phyloP scores from a whole-genome alignment of 495 filamentous ascomycete genomes.

The Trichoderma erinaceum region DNA sequence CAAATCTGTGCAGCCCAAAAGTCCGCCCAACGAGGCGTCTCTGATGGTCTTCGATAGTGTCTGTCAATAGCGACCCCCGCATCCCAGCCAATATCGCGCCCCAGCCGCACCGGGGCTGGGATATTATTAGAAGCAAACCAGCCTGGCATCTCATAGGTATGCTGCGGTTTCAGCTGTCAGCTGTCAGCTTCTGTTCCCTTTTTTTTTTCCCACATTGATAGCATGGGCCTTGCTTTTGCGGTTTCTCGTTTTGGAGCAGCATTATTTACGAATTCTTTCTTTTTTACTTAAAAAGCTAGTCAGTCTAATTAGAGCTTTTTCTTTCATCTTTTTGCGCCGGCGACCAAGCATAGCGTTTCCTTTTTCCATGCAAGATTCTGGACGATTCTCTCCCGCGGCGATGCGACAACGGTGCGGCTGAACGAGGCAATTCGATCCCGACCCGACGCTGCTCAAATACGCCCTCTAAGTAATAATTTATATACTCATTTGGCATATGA shows the following conservation, averaged over 20 bases:
- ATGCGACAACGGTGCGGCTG: constrained; percentile 8
- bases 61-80: background rate
- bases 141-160: background rate
- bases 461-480: background rate
- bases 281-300: background rate
- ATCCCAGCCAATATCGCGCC: background rate
- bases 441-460: background rate
- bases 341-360: background rate
- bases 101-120: constrained; percentile 2
- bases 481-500: background rate
- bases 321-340: background rate
- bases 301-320: background rate
- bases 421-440: background rate
- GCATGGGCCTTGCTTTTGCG: background rate
- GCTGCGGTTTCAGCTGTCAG: background rate
- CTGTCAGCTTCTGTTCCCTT: constrained; percentile 6
- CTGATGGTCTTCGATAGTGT: background rate
- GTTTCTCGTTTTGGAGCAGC: background rate
- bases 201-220: background rate
- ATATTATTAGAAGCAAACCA: background rate
- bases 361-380: background rate
- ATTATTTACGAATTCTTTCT: too few relatives aligned
- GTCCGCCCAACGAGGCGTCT: background rate
- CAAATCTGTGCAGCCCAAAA: background rate
- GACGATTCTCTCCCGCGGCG: background rate